Evolutionary conservation across 495 filamentous ascomycete species (phyloP).

Genomic region (Articulospora tetracladia): DNA sequence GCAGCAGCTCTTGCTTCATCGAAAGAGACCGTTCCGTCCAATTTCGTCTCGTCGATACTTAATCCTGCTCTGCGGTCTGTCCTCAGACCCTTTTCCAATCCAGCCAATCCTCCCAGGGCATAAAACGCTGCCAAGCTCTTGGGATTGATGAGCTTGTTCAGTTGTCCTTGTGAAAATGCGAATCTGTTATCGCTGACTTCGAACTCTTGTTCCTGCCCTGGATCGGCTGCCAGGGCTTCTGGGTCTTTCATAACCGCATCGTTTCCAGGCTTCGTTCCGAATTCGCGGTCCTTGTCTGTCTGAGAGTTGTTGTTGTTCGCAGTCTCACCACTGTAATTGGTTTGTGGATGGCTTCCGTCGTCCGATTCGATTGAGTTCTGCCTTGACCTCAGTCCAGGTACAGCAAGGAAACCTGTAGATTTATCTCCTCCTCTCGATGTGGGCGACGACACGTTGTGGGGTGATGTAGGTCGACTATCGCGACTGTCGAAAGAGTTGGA

Average conservation of each 20-base stretch:
- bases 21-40: conserved; percentile 66
- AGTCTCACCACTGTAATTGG: conserved; percentile 29
- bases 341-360: conserved; percentile 40
- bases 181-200: conserved; percentile 73
- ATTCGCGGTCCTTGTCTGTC: conserved; percentile 23
- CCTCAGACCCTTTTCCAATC: conserved; percentile 72
- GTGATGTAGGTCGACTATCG: conserved; percentile 80
- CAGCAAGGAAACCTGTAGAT: conserved; percentile 42
- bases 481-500: conserved; percentile 69
- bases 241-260: conserved; percentile 45
- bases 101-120: conserved; percentile 71
- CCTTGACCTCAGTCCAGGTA: conserved; percentile 44
- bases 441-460: conserved; percentile 83
- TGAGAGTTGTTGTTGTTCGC: conserved; percentile 33
- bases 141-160: conserved; percentile 76
- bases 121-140: conserved; percentile 76
- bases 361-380: conserved; percentile 52
- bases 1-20: conserved; percentile 39
- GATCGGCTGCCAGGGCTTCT: conserved; percentile 57
- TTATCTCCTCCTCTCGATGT: conserved; percentile 40
- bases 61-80: conserved; percentile 66
- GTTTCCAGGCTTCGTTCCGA: conserved; percentile 31
- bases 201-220: conserved; percentile 69
- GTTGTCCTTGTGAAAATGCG: conserved; percentile 76
- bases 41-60: conserved; percentile 65